Percentiles rank a stretch among this genome's conserved stretches.
These are phyloP conservation scores for Eragrostis tef DNA, from an alignment of 202 grass and related monocot species.

Conservation along the genomic window DNA sequence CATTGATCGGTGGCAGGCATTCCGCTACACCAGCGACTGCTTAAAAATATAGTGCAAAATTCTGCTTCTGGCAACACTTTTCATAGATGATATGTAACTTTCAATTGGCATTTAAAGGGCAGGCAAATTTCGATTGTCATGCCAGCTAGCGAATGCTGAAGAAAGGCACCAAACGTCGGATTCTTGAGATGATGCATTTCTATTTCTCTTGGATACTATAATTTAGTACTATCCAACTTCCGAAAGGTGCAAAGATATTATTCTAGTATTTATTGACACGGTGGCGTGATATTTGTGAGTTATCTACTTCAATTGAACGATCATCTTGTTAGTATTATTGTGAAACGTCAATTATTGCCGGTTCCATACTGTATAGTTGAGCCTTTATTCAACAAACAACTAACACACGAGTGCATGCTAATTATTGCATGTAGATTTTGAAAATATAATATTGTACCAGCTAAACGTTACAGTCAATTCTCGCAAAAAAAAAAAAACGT, in stretches of 20 bases:
- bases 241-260: neutral
- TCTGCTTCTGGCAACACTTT: too few species aligned
- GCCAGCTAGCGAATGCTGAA: too few species aligned
- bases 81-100: too few species aligned
- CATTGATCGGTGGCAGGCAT: too few species aligned
- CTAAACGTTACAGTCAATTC: neutral
- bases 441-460: neutral
- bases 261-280: neutral
- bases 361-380: conserved; percentile 9
- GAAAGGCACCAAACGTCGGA: too few species aligned
- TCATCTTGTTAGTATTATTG: neutral
- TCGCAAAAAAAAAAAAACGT: too few species aligned
- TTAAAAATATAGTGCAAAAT: too few species aligned
- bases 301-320: neutral
- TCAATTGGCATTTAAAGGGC: too few species aligned
- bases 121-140: too few species aligned
- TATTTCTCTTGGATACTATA: neutral
- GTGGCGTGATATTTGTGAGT: neutral
- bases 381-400: conserved; percentile 12
- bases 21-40: too few species aligned
- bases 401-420: neutral
- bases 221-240: conserved; percentile 3
- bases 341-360: neutral
- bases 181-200: neutral
- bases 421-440: neutral